A percentile compares a stretch with the other conserved stretches of the same genome.
Conservation (phyloP, 352 stramenopile species). For the Globisporangium acanthophoron region DNA sequence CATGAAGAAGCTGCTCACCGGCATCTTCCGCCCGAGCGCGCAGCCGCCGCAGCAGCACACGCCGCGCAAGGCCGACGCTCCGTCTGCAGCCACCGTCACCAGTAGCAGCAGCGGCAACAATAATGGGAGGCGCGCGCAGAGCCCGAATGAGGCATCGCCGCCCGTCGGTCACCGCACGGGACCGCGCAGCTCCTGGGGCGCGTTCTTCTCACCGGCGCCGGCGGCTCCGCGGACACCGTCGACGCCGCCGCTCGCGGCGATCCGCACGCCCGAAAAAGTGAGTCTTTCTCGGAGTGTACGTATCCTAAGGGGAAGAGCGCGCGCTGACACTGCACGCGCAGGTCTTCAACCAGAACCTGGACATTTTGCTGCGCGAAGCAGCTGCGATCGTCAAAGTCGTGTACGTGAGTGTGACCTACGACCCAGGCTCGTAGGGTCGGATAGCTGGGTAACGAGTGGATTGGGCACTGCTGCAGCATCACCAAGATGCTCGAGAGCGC, state of each 20-base stretch:
- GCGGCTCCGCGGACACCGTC: neutral
- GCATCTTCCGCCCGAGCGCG: slow-evolving; percentile 43
- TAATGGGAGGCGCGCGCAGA: neutral
- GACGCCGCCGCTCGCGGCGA: neutral
- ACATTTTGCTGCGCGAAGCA: slow-evolving; percentile 47
- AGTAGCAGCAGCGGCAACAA: neutral
- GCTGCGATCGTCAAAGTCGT: slow-evolving; percentile 41
- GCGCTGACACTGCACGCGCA: slow-evolving; percentile 6
- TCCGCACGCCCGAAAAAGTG: slow-evolving; percentile 30
- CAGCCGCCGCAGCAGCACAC: neutral
- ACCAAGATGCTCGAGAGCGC: slow-evolving; percentile 33
- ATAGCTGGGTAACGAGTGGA: neutral
- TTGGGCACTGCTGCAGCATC: slow-evolving; percentile 24
- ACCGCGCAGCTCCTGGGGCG: slow-evolving; percentile 31
- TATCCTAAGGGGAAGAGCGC: too few relatives aligned
- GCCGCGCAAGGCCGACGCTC: slow-evolving; percentile 5
- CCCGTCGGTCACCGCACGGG: slow-evolving; percentile 17
- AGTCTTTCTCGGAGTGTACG: neutral
- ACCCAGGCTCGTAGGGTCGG: neutral
- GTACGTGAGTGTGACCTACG: slow-evolving; percentile 17
- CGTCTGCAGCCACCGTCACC: neutral
- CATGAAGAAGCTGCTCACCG: slow-evolving; percentile 72
- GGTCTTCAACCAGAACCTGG: slow-evolving; percentile 50
- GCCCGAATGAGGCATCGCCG: neutral
- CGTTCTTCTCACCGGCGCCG: slow-evolving; percentile 26